Evolutionary conservation across 345 rosid genomes (phyloP).

Genomic region (Psidium friedrichsthalianum): DNA sequence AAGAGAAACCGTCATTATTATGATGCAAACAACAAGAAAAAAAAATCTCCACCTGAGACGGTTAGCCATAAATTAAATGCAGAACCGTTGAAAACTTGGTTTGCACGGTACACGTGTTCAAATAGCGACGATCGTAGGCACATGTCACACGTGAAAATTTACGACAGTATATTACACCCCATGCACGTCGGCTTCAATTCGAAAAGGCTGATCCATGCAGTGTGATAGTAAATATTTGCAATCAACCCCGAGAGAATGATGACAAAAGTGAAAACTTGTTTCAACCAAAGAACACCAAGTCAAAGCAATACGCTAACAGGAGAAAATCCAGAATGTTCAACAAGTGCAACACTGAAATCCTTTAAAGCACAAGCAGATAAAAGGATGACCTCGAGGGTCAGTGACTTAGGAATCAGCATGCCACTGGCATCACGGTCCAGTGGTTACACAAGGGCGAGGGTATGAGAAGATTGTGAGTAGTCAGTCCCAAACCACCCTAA

Average conservation of each 20-base stretch:
- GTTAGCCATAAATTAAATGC: not conserved
- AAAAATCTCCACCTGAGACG: not conserved
- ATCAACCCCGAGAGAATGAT: not conserved
- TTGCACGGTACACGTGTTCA: not conserved
- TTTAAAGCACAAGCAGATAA: not conserved
- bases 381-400: not conserved
- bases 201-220: not conserved
- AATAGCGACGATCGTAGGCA: not conserved
- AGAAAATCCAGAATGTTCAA: not conserved
- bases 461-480: not conserved
- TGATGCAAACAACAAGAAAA: not conserved
- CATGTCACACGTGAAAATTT: not conserved
- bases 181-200: not conserved
- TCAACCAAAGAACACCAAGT: not conserved
- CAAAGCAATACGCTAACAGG: not conserved
- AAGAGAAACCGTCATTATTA: not conserved
- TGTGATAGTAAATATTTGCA: not conserved
- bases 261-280: not conserved
- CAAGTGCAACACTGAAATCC: not conserved
- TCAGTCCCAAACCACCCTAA: not conserved
- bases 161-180: not conserved
- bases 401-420: not conserved
- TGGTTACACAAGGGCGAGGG: not conserved
- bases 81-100: not conserved
- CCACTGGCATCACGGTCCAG: not conserved